Evolutionary conservation across 2,329 filamentous ascomycete species (phyloP).

Genomic region (Aspergillus phoenicis): DNA sequence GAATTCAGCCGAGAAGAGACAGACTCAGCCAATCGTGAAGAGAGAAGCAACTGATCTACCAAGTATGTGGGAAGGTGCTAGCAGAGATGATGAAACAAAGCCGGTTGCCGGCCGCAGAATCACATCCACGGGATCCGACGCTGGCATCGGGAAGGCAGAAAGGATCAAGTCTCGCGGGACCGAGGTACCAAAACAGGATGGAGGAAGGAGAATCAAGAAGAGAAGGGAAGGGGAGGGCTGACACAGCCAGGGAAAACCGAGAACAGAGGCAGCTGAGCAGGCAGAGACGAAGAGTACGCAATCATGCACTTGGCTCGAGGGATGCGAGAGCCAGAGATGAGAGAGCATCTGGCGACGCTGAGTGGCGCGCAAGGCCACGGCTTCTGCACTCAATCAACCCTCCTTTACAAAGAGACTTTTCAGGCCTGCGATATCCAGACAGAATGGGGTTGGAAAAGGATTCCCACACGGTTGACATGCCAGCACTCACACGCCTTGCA

Average conservation of each 20-base stretch:
- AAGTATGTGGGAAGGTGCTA: neutral
- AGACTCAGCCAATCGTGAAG: neutral
- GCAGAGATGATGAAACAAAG: neutral
- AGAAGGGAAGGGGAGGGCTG: neutral
- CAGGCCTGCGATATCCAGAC: neutral
- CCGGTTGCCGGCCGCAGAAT: neutral
- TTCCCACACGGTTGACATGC: neutral
- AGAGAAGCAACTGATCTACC: neutral
- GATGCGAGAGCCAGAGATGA: neutral
- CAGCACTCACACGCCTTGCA: constrained; percentile 3
- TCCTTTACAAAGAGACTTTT: neutral
- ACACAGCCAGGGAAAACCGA: neutral
- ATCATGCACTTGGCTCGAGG: constrained; percentile 4
- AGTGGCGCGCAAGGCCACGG: neutral
- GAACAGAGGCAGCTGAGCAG: neutral
- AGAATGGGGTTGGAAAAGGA: neutral
- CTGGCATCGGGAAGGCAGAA: neutral
- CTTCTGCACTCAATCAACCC: neutral
- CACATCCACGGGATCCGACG: neutral
- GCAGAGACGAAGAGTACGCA: constrained; percentile 4
- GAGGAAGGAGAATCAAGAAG: neutral
- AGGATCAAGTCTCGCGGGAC: neutral
- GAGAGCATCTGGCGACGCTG: neutral
- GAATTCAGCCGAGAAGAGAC: neutral
- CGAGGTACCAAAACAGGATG: neutral